Conservation (phyloP, 208 protist genomes). For the Jaenimonas drosophilae region DNA sequence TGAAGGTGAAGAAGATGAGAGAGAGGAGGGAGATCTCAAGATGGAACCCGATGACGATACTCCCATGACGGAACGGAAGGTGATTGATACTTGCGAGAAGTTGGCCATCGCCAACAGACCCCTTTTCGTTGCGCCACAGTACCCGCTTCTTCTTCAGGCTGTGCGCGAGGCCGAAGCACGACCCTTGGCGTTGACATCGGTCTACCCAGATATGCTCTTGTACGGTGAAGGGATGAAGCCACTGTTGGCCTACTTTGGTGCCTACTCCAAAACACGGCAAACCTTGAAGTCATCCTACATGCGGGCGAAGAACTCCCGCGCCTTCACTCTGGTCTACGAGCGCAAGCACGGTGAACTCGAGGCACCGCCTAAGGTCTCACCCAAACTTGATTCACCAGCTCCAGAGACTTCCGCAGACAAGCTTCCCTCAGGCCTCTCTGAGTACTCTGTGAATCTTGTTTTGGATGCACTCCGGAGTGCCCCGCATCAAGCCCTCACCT, state of each 20-base stretch:
- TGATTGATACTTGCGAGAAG: too few species aligned
- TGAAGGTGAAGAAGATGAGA: too few species aligned
- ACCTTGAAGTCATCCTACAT: slow-evolving; percentile 26
- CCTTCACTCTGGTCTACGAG: slow-evolving; percentile 36
- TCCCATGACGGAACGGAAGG: too few species aligned
- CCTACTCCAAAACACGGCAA: slow-evolving; percentile 21
- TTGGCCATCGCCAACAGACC: neutral
- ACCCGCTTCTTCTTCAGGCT: slow-evolving; percentile 36
- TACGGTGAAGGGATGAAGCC: slow-evolving; percentile 8
- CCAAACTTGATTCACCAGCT: neutral
- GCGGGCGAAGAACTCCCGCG: slow-evolving; percentile 11
- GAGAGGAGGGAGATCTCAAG: too few species aligned
- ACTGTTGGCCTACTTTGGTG: slow-evolving; percentile 12
- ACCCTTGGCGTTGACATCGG: slow-evolving; percentile 25
- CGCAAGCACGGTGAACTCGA: neutral
- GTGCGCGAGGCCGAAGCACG: slow-evolving; percentile 44
- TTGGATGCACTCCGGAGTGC: slow-evolving; percentile 39
- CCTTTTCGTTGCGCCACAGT: slow-evolving; percentile 26
- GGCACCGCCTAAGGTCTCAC: neutral
- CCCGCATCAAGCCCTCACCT: slow-evolving; percentile 31
- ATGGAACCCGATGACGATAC: too few species aligned
- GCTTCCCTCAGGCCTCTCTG: slow-evolving; percentile 21
- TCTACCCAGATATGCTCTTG: slow-evolving; percentile 24
- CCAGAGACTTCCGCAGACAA: neutral
- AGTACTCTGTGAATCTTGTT: slow-evolving; percentile 39